Evolutionary conservation across 2,329 filamentous ascomycete species (phyloP), one percentile per base, ranked within the genome.

Genomic region (Calycina marina): DNA sequence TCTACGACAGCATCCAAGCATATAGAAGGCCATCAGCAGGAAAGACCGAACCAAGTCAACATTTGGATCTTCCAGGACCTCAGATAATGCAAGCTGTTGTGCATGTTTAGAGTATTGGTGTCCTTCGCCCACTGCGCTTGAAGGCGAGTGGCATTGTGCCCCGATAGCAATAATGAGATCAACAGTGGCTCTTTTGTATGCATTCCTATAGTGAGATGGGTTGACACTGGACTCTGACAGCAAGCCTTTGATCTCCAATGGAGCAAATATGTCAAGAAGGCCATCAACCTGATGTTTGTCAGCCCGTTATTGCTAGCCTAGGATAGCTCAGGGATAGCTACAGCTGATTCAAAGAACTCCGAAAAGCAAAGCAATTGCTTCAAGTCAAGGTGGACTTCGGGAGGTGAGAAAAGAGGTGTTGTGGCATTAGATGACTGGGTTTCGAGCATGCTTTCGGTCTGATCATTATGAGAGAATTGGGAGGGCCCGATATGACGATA

Each of bases 11-110:
- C 49, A 52, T 2, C 48, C 50, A 0, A 58, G 38, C 0, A 59
- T 45, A 33, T 56, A 59, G 44, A 56, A 51, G 8, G 55, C 48
- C 35, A 60, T 49, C n/a, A 58, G 43, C 0, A 52, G 37, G 30
- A 56, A 45, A 11, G 48, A 44, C 32, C 53, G 48, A n/a, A 58
- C 48, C 1, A 53, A 53, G 2, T 41, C 37, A 4, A 57, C 43
- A 4, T 47, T 51, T 1, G 56, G 54, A n/a, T 57, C 52, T 28
- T 57, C 51, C 39, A 55, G 54, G 14, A 56, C 42, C 2, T 42
- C 47, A n/a, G n/a, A n/a, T n/a, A n/a, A n/a, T n/a, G n/a, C n/a
- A n/a, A n/a, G n/a, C n/a, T n/a, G n/a, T n/a, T n/a, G n/a, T n/a
- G n/a, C n/a, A n/a, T n/a, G n/a, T n/a, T n/a, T n/a, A n/a, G n/a